Percentiles rank a stretch among this genome's conserved stretches.
Conservation (phyloP, 441 rosid species). For the Erodium moschatum region DNA sequence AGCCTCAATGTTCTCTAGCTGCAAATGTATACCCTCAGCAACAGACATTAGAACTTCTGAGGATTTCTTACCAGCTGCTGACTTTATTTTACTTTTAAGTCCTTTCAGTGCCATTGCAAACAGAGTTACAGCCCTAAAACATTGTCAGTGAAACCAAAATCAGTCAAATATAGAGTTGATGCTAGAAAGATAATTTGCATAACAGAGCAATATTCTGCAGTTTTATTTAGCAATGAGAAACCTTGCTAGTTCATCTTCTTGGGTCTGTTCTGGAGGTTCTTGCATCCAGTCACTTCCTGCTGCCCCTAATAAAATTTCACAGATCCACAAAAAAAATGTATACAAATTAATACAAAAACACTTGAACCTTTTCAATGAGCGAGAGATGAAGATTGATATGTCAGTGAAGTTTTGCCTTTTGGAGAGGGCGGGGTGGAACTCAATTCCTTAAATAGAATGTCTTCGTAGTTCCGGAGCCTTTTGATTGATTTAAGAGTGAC, state of each 20-base stretch:
- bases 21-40: conserved; percentile 49
- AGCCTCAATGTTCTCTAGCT: conserved; percentile 52
- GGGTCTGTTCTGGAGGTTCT: conserved; percentile 40
- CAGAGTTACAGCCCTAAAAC: conserved; percentile 53
- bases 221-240: conserved; percentile 20
- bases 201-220: not conserved
- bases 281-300: conserved; percentile 33
- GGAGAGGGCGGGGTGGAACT: conserved; percentile 37
- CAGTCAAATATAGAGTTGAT: conserved; percentile 20
- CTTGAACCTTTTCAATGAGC: conserved; percentile 16
- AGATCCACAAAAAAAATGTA: conserved; percentile 8
- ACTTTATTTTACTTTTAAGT: conserved; percentile 51
- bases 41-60: conserved; percentile 63
- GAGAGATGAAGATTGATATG: conserved; percentile 15
- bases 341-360: conserved; percentile 3
- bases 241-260: conserved; percentile 62
- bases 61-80: conserved; percentile 55
- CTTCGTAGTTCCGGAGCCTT: conserved; percentile 34
- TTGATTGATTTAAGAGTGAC: conserved; percentile 35
- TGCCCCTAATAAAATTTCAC: conserved; percentile 33
- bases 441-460: conserved; percentile 28
- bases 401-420: conserved; percentile 37
- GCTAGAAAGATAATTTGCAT: conserved; percentile 12
- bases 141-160: conserved; percentile 26
- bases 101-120: conserved; percentile 58